phyloP scores from a whole-genome alignment of 2,329 filamentous ascomycete genomes.

The Metarhizium brunneum region DNA sequence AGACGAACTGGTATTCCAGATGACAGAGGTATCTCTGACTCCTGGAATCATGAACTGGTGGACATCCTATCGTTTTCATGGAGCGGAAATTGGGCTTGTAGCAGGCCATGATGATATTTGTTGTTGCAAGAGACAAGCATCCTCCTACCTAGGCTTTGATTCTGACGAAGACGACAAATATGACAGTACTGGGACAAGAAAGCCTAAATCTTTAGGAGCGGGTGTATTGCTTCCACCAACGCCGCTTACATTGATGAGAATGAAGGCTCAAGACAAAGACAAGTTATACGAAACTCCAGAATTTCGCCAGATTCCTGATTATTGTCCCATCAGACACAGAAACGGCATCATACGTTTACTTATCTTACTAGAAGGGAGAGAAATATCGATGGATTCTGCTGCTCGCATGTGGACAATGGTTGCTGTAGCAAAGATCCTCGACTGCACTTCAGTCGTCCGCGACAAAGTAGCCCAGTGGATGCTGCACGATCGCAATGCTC shows the following conservation, averaged over 20 bases:
- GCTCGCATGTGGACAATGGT: conserved; percentile 59
- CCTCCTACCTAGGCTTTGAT: too few species aligned
- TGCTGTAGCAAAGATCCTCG: conserved; percentile 50
- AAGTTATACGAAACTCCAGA: too few species aligned
- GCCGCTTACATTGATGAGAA: too few species aligned
- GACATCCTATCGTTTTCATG: conserved; percentile 25
- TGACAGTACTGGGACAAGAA: too few species aligned
- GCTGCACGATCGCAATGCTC: conserved; percentile 39
- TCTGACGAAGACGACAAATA: too few species aligned
- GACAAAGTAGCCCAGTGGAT: conserved; percentile 51
- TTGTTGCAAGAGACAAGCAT: too few species aligned
- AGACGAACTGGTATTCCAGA: conserved; percentile 50
- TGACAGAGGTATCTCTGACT: conserved; percentile 50
- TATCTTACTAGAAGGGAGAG: conserved; percentile 44
- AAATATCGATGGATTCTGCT: conserved; percentile 52
- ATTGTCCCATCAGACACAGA: too few species aligned
- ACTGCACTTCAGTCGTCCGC: conserved; percentile 35
- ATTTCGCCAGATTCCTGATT: too few species aligned
- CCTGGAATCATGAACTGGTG: conserved; percentile 47
- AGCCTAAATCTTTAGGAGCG: too few species aligned
- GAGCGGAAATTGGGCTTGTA: background rate
- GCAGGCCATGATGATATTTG: too few species aligned
- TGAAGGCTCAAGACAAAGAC: too few species aligned
- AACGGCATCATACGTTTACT: conserved; percentile 29
- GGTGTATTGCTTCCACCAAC: too few species aligned